Percentiles rank a stretch among this genome's conserved stretches.
Conservation (phyloP, 306 rosid species). For the Arachis stenosperma region DNA sequence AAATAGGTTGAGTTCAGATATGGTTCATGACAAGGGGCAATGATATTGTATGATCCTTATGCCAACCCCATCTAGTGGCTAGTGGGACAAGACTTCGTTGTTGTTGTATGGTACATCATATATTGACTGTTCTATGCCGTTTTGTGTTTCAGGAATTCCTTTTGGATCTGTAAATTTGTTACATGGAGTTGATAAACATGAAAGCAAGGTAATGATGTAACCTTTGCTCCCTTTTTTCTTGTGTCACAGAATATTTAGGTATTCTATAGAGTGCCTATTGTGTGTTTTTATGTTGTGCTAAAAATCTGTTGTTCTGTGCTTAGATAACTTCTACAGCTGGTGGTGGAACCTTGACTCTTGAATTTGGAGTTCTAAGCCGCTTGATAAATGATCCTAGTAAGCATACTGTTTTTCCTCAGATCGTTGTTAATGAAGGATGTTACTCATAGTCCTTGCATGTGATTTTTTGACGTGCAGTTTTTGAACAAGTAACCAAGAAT, state of each 20-base stretch:
- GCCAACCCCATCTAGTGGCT: no score
- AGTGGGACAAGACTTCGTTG: no score
- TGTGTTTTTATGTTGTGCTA: slow-evolving; percentile 24
- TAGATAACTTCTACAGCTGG: slow-evolving; percentile 99
- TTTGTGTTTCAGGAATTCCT: slow-evolving; percentile 79
- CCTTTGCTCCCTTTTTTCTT: slow-evolving; percentile 40
- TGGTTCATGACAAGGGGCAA: no score
- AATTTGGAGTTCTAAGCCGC: slow-evolving; percentile 93
- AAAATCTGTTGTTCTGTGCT: slow-evolving; percentile 37
- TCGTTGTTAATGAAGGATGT: slow-evolving; percentile 23
- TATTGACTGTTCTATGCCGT: slow-evolving; percentile 29
- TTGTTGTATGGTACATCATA: slow-evolving; percentile 19
- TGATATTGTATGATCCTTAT: no score
- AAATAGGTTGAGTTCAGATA: no score
- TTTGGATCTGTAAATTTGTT: slow-evolving; percentile 95
- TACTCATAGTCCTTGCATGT: slow-evolving; percentile 6
- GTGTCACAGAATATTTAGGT: slow-evolving; percentile 38
- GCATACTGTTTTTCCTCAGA: slow-evolving; percentile 43
- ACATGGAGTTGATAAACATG: slow-evolving; percentile 96
- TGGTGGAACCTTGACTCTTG: slow-evolving; percentile 97
- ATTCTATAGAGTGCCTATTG: slow-evolving; percentile 27
- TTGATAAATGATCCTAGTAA: slow-evolving; percentile 90
- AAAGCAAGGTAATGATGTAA: slow-evolving; percentile 82
- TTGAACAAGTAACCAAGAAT: slow-evolving; percentile 97
- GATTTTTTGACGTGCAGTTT: slow-evolving; percentile 61